phyloP scores from a whole-genome alignment of 139 green algal species.

The Chlorella sp. region DNA sequence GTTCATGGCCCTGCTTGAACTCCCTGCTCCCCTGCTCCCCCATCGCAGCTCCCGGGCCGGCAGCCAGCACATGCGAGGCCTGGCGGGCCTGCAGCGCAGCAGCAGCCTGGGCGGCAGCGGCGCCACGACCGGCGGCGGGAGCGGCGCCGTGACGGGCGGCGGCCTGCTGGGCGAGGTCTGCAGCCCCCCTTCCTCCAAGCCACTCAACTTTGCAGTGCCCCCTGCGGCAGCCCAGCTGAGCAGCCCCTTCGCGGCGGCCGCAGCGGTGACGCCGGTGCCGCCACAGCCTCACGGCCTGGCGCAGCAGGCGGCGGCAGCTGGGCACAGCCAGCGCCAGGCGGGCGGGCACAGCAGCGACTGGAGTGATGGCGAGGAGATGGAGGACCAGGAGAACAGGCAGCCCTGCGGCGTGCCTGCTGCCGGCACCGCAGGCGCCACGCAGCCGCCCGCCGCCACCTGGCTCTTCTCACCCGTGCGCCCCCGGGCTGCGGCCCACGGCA shows the following conservation, averaged over 20 bases:
- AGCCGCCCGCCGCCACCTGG: background rate
- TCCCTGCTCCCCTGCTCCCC: background rate
- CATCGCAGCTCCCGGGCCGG: background rate
- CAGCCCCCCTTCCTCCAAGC: background rate
- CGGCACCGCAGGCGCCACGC: background rate
- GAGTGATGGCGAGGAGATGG: background rate
- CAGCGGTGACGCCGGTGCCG: background rate
- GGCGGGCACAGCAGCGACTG: background rate
- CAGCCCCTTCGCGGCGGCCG: conserved; percentile 1
- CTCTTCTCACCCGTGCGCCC: background rate
- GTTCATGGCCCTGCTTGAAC: background rate
- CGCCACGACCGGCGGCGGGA: background rate
- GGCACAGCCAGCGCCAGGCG: background rate
- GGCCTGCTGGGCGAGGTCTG: background rate
- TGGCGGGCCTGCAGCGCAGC: background rate
- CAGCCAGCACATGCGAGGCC: background rate
- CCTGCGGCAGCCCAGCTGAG: background rate
- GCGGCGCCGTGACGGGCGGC: background rate
- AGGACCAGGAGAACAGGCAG: conserved; percentile 24
- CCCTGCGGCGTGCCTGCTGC: background rate
- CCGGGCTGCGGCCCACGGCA: too few relatives aligned
- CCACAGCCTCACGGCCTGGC: background rate
- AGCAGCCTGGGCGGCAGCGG: background rate
- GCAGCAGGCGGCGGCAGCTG: background rate
- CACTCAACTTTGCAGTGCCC: background rate